Conservation (phyloP, 2,329 filamentous ascomycete genomes). For the Aureobasidium subglaciale region DNA sequence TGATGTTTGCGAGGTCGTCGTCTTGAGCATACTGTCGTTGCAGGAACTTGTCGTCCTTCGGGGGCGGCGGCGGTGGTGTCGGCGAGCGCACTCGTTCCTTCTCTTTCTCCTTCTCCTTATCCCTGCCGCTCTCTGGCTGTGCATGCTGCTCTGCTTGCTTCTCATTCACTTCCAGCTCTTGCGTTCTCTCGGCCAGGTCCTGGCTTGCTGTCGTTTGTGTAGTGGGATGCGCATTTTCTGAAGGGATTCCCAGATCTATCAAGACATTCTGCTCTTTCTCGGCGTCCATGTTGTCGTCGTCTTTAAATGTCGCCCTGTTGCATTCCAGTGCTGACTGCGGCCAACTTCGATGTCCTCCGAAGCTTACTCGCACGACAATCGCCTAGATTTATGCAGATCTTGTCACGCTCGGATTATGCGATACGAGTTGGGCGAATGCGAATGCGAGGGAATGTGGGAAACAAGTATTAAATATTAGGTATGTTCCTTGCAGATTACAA, state of each 20-base stretch:
- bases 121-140: background rate
- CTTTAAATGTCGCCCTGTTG: background rate
- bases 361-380: background rate
- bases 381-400: background rate
- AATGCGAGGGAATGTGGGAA: background rate
- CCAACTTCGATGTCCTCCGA: background rate
- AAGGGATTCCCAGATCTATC: conserved; percentile 8
- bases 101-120: conserved; percentile 14
- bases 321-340: conserved; percentile 1
- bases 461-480: background rate
- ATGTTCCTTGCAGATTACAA: background rate
- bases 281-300: conserved; percentile 1
- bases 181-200: background rate
- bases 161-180: background rate
- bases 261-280: conserved; percentile 1
- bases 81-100: conserved; percentile 19
- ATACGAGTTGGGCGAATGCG: background rate
- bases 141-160: background rate
- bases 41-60: conserved; percentile 23
- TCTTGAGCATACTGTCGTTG: conserved; percentile 22
- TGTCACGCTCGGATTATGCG: background rate
- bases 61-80: conserved; percentile 26
- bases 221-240: background rate
- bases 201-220: background rate
- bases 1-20: conserved; percentile 87